Percentiles rank a stretch among this genome's conserved stretches.
phyloP scores from a whole-genome alignment of 495 filamentous ascomycete genomes.

The Articulospora tetracladia region DNA sequence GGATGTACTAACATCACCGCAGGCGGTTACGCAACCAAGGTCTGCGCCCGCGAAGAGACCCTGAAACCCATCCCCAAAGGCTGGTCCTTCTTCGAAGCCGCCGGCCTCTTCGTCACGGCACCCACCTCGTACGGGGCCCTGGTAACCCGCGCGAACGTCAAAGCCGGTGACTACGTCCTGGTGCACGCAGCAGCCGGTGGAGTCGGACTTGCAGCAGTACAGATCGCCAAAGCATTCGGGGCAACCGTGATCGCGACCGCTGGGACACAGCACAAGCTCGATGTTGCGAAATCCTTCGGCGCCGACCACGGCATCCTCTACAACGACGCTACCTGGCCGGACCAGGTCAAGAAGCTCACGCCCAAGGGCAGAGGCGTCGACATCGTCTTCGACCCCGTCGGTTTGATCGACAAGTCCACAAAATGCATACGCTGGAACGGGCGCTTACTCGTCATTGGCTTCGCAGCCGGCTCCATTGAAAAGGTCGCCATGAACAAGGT shows the following conservation, averaged over 20 bases:
- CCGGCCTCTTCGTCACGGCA: constrained; percentile 86
- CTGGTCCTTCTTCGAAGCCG: constrained; percentile 81
- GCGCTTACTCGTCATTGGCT: constrained; percentile 81
- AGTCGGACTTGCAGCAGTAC: constrained; percentile 87
- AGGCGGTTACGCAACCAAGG: constrained; percentile 78
- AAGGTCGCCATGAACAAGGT: constrained; percentile 90
- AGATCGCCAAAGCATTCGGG: constrained; percentile 87
- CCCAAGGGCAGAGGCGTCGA: constrained; percentile 74
- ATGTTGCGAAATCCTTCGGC: constrained; percentile 73
- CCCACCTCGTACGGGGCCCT: constrained; percentile 88
- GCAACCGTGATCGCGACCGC: constrained; percentile 90
- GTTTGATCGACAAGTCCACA: constrained; percentile 75
- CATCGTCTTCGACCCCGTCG: constrained; percentile 88
- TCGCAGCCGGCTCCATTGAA: constrained; percentile 85
- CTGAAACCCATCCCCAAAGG: constrained; percentile 72
- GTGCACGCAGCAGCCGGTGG: constrained; percentile 92
- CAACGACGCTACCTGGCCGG: constrained; percentile 64
- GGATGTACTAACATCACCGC: too few species aligned
- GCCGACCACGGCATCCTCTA: constrained; percentile 85
- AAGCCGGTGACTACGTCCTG: constrained; percentile 79
- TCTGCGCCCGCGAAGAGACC: constrained; percentile 59
- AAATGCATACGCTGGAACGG: constrained; percentile 94
- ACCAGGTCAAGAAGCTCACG: constrained; percentile 70
- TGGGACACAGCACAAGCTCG: constrained; percentile 69
- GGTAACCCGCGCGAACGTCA: constrained; percentile 70